These are phyloP conservation scores for Populus ilicifolia DNA, from an alignment of 345 rosid species.

Conservation along the genomic window DNA sequence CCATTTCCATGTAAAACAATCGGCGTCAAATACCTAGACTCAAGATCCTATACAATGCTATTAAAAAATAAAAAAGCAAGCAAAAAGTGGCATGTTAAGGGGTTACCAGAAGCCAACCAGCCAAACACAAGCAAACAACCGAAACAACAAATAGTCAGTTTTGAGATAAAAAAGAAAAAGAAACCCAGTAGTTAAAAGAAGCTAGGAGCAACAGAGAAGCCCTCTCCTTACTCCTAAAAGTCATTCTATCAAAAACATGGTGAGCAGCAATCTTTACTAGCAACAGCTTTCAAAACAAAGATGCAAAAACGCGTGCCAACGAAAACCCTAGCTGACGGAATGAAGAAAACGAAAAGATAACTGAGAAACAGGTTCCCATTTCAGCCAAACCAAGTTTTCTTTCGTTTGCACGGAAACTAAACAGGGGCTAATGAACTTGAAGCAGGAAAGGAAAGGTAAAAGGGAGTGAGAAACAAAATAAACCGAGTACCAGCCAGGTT, in stretches of 20 bases:
- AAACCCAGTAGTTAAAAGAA: background rate
- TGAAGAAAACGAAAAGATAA: background rate
- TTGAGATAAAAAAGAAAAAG: background rate
- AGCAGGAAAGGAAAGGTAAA: background rate
- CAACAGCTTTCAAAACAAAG: background rate
- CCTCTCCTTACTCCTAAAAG: slow-evolving; percentile 1
- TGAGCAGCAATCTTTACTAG: background rate
- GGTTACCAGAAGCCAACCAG: background rate
- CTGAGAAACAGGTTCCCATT: background rate
- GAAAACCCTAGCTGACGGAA: background rate
- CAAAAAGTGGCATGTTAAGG: background rate
- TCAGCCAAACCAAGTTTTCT: background rate
- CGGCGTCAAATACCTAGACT: background rate
- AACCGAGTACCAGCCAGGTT: slow-evolving; percentile 26
- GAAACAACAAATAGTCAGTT: background rate
- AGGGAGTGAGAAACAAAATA: background rate
- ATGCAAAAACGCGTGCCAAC: background rate
- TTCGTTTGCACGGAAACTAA: background rate
- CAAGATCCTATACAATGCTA: background rate
- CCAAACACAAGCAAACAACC: background rate
- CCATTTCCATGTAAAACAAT: background rate
- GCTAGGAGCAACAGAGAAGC: background rate
- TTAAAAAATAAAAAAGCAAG: background rate
- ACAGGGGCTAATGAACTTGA: background rate
- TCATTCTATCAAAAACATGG: slow-evolving; percentile 20